Evolutionary conservation across 2,329 filamentous ascomycete genomes (phyloP), one percentile per base, ranked within the genome.

Genomic region (Salinomyces thailandicus): DNA sequence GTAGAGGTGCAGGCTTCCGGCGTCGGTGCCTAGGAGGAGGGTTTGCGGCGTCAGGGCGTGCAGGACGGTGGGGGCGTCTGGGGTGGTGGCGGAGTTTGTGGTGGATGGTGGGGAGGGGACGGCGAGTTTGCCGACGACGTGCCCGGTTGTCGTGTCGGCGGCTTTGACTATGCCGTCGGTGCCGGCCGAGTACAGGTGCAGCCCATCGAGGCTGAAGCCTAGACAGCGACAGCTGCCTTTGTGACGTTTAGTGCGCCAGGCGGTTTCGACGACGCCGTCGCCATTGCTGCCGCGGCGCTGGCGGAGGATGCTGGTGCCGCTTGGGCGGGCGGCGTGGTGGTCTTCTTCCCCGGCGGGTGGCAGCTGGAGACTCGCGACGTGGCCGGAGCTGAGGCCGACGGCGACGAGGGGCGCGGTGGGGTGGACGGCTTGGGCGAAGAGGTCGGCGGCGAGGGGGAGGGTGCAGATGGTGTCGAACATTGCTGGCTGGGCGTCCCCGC

Each of bases 381-480:
- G 85, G 41, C 89, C 89, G 37, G 73, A 81, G 12, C 82, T 78
- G 17, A 95, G 72, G 12, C 91, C 91, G 32, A 94, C 83, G 0
- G 86, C 83, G 43, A 98, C 70, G 34, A 98, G 66, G 11, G 89
- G 85, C 57, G 87, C 77, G 1, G 72, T 74, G 1, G 91, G 87
- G 58, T 98, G 91, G 14, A 94, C 68, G 9, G 81, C 82, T 61
- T 93, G 86, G 1, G 85, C 65, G 64, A 98, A 96, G 52, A 98
- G 71, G 55, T 96, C 91, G 39, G 83, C 75, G 39, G 75, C 74
- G 31, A 96, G 76, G 45, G 87, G 86, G 31, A 96, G 75, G 17
- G 83, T 85, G 69, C 89, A 95, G 47, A 93, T 73, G 47, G 85
- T 93, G 61, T 95, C 86, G 56, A 93, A 85, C 85, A 93, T 93